Percentiles rank a stretch among this genome's conserved stretches.
Conservation (phyloP, 257 asterid species). For the Lithospermum erythrorhizon region DNA sequence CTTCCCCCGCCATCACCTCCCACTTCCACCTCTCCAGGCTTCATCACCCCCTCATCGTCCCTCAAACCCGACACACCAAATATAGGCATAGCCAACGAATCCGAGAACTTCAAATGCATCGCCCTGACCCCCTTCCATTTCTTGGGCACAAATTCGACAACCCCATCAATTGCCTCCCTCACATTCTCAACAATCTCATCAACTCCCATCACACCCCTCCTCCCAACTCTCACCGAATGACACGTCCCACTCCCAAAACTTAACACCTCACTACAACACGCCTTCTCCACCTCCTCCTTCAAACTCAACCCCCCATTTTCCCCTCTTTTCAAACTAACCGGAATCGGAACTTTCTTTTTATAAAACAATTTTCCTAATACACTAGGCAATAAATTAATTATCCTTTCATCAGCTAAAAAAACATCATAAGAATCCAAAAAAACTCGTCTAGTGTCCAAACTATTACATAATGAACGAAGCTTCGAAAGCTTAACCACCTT, state of each 20-base stretch:
- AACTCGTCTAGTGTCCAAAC: constrained; percentile 43
- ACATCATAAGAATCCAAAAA: constrained; percentile 46
- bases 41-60: too few species aligned
- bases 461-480: constrained; percentile 48
- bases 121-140: constrained; percentile 63
- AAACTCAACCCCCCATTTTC: constrained; percentile 21
- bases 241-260: constrained; percentile 73
- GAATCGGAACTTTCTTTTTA: constrained; percentile 54
- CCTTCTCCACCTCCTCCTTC: constrained; percentile 69
- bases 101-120: constrained; percentile 65
- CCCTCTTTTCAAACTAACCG: constrained; percentile 31
- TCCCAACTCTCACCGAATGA: constrained; percentile 52
- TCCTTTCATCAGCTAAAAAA: constrained; percentile 41
- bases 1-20: too few species aligned
- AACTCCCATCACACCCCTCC: constrained; percentile 29
- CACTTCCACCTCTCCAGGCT: too few species aligned
- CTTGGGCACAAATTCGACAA: constrained; percentile 41
- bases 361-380: constrained; percentile 68
- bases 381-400: constrained; percentile 36
- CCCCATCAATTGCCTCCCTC: constrained; percentile 37
- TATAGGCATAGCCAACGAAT: constrained; percentile 74
- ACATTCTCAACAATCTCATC: constrained; percentile 59
- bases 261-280: constrained; percentile 37
- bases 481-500: constrained; percentile 55
- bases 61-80: constrained; percentile 11